Conservation (phyloP, 2,329 filamentous ascomycete genomes). For the Helotiales sp. region DNA sequence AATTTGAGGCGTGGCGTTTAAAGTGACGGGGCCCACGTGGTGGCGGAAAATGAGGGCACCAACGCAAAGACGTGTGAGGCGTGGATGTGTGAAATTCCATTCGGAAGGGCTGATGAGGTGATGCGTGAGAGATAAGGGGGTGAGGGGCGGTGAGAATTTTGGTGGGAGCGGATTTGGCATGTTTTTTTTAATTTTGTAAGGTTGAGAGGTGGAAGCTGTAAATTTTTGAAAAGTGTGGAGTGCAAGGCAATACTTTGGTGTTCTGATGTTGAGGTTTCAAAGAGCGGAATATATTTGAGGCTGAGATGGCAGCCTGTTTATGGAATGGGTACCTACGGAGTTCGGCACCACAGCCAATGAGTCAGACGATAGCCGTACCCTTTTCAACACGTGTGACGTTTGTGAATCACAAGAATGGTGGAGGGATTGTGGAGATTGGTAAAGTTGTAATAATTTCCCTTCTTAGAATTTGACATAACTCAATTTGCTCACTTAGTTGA, state of each 20-base stretch:
- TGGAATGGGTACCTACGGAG: not conserved
- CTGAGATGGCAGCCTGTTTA: conserved; percentile 2
- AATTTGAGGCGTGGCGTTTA: not conserved
- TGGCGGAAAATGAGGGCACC: conserved; percentile 15
- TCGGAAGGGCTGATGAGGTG: not conserved
- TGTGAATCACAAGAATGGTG: not conserved
- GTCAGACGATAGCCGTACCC: not conserved
- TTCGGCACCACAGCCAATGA: not conserved
- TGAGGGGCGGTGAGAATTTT: not conserved
- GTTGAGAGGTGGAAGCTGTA: too few relatives aligned
- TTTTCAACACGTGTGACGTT: not conserved
- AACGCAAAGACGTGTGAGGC: not conserved
- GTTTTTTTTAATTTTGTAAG: not conserved
- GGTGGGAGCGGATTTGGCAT: not conserved
- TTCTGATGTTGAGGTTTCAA: too few relatives aligned
- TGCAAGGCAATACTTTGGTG: too few relatives aligned
- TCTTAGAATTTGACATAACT: not conserved
- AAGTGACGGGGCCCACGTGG: not conserved
- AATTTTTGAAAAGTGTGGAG: too few relatives aligned
- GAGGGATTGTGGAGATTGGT: too few relatives aligned
- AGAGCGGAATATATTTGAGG: not conserved
- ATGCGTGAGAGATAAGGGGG: not conserved
- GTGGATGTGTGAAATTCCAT: not conserved
- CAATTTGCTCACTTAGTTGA: not conserved
- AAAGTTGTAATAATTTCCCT: not conserved